Base-by-base conservation (phyloP, 2,329 filamentous ascomycete genomes). In the Fusarium algeriense region DNA sequence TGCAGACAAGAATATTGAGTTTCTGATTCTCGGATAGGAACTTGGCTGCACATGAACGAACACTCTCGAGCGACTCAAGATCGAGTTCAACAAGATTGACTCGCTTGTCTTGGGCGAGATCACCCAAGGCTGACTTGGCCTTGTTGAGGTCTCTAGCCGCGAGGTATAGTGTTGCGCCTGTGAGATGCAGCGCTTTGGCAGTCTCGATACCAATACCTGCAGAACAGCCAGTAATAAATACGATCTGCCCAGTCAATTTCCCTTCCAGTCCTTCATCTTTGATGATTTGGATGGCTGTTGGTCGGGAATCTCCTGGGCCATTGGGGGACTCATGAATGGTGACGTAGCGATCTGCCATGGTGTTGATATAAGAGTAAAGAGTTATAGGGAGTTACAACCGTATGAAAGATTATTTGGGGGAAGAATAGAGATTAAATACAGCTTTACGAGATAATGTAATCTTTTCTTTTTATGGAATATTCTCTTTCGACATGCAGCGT, bases 331-430 rank as follows among this genome's bases (percentile, higher is more conserved):
- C 26, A 5, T 64, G 61, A 14, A 64, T 26, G 10, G 59, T 38
- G 6, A 48, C 59, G 59, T 64, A 64, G 5, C 59, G 61, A 11
- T 57, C 61, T 19, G 61, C 6, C 61, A 64, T 64, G 13, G 6
- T n/a, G 12, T n/a, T 34, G 17, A 15, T 34, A 2, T 13, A 23
- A 15, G 20, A 34, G 17, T 3, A 26, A 8, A 12, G 7, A 3
- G 14, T 1, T 10, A 7, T 5, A 3, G 3, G 28, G 9, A 10
- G 19, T 14, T 20, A 19, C 3, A 0, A 7, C 13, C 15, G 8
- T 7, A n/a, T 17, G 5, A 13, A 4, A 3, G 13, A 8, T 6
- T 17, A 19, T 12, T 45, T 9, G 23, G 6, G 6, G 0, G 11
- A 28, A 13, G 11, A 44, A 26, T 5, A 13, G 13, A 13, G 26